These are phyloP conservation scores for Saccharomyces jurei DNA, from an alignment of 805 yeast genomes.

Conservation along the genomic window DNA sequence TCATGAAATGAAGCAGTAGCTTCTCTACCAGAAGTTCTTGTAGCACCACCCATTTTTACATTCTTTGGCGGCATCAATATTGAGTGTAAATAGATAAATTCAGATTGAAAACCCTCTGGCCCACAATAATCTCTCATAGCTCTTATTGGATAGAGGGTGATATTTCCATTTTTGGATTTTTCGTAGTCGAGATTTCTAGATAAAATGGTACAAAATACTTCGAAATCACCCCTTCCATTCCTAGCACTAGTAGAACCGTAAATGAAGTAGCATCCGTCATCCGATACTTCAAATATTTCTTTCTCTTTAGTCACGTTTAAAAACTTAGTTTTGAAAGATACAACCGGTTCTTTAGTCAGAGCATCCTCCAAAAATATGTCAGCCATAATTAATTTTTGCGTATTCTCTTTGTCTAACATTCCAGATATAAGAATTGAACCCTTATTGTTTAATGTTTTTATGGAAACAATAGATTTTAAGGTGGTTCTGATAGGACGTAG, in stretches of 20 bases:
- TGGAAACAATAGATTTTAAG: constrained; percentile 5
- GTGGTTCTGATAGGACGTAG: neutral
- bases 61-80: neutral
- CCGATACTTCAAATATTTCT: constrained; percentile 13
- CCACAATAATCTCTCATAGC: constrained; percentile 1
- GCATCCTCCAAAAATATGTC: constrained; percentile 2
- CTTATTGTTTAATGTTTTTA: constrained; percentile 3
- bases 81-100: neutral
- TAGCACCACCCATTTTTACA: neutral
- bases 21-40: neutral
- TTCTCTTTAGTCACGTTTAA: constrained; percentile 13
- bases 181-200: constrained; percentile 9
- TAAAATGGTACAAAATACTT: constrained; percentile 13
- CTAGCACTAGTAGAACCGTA: constrained; percentile 15
- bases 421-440: constrained; percentile 11
- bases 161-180: neutral
- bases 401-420: neutral
- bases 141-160: constrained; percentile 7
- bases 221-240: constrained; percentile 13
- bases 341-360: neutral
- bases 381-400: constrained; percentile 5
- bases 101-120: neutral
- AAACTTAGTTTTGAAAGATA: constrained; percentile 12
- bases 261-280: constrained; percentile 14
- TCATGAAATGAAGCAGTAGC: neutral